A percentile compares a stretch with the other conserved stretches of the same genome.
Evolutionary conservation across 163 green algal species (phyloP).

Genomic region (Scenedesmus sp.): DNA sequence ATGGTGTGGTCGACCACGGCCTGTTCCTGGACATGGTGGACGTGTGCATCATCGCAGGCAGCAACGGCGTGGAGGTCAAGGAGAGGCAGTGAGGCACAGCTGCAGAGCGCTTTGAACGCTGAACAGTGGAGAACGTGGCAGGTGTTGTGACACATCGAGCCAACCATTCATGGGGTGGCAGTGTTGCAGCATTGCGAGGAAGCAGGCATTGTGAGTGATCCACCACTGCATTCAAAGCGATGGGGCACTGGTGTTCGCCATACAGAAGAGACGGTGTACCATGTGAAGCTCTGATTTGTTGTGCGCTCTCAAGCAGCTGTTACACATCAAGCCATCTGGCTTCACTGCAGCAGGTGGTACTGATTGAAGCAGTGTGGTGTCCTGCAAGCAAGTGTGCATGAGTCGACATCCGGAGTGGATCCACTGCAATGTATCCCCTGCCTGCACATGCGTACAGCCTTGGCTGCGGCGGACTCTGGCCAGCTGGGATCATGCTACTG

Average conservation of each 20-base stretch:
- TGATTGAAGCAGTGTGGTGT: no score
- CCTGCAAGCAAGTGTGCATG: no score
- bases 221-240: no score
- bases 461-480: no score
- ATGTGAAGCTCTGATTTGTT: not conserved
- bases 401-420: no score
- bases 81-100: conserved; percentile 64
- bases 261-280: not conserved
- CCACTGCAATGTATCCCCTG: no score
- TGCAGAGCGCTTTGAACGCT: not conserved
- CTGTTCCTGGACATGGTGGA: conserved; percentile 91
- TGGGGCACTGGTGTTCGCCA: not conserved
- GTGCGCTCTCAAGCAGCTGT: not conserved
- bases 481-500: no score
- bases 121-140: not conserved
- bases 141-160: not conserved
- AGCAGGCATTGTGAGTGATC: no score
- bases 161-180: no score
- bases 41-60: conserved; percentile 91
- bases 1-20: conserved; percentile 98
- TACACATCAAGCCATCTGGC: not conserved
- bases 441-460: no score
- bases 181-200: no score
- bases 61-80: conserved; percentile 71
- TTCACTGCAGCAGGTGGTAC: not conserved